Evolutionary conservation across 1,139 yeast species (phyloP).

Genomic region (Nakaseomyces uthaithaninus): DNA sequence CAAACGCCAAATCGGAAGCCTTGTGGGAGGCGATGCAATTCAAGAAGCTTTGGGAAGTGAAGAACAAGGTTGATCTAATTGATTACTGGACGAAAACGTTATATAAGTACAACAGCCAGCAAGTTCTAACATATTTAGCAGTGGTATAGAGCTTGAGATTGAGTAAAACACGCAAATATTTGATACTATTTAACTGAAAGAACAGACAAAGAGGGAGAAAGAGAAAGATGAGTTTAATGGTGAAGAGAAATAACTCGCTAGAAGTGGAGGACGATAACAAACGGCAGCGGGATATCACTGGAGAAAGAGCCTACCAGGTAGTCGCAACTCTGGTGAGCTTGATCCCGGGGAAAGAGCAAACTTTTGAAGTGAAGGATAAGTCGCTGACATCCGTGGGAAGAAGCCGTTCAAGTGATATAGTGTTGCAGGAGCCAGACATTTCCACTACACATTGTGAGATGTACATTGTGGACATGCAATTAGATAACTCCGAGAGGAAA

Average conservation of each 20-base stretch:
- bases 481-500: conserved; percentile 36
- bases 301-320: conserved; percentile 5
- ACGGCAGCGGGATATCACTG: not conserved
- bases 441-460: conserved; percentile 60
- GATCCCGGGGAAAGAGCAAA: conserved; percentile 31
- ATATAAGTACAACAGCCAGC: too few relatives aligned
- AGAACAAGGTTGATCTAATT: too few relatives aligned
- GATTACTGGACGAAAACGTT: too few relatives aligned
- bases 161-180: too few relatives aligned
- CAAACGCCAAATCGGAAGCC: conserved; percentile 11
- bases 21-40: too few relatives aligned
- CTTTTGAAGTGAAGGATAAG: conserved; percentile 16
- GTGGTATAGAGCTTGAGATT: too few relatives aligned
- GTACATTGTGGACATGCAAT: conserved; percentile 33
- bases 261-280: not conserved
- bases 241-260: conserved; percentile 3
- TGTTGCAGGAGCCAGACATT: conserved; percentile 49
- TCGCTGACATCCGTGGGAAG: conserved; percentile 41
- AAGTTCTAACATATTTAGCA: too few relatives aligned
- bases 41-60: too few relatives aligned
- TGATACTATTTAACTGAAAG: too few relatives aligned
- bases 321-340: conserved; percentile 20
- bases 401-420: conserved; percentile 55
- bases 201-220: too few relatives aligned
- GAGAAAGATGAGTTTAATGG: conserved; percentile 5